Base-by-base conservation (phyloP, 805 yeast genomes). In the Yarrowia alimentaria region DNA sequence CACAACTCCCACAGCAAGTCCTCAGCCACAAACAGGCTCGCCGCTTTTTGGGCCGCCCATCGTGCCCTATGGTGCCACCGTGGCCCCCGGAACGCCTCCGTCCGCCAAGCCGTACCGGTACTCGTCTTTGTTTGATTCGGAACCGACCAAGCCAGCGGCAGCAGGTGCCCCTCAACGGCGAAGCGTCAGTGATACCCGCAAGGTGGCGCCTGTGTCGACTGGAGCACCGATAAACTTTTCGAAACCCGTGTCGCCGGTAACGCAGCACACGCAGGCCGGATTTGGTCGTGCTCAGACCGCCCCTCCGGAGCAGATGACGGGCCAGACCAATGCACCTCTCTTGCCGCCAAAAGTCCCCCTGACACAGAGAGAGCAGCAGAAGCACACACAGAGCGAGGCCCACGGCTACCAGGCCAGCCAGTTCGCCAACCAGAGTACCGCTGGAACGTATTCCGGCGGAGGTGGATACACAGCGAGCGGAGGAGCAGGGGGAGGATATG, bases 101-200 rank as follows among this genome's bases (percentile, higher is more conserved):
- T 26, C 30, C 2, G 24, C 45, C 11, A 40, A 40, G 33, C 47
- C 18, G 17, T 40, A 40, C 33, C 32, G 47, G 5, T 40, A 40
- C 33, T 40, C 47, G 7, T 40, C 47, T 19, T 24, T 40, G 24
- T 24, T 40, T 40, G 47, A 40, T 40, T 33, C 47, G 5, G 47
- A 40, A 16, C 25, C 47, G 3, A 6, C 33, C 9, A 40, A 28
- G 25, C 18, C 31, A 31, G 21, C 29, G 14, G 7, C 42, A 3
- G n/a, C 42, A 3, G 43, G n/a, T n/a, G n/a, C n/a, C n/a, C n/a
- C n/a, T n/a, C n/a, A 35, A 6, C 42, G 29, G 11, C 20, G 42
- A 16, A 16, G 29, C 19, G 42, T 35, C n/a, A 35, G 42, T 20
- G 42, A 37, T 16, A 12, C 43, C 14, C 43, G 43, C 19, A 37